These are phyloP conservation scores for Histomonas meleagridis DNA, from an alignment of 208 protist species.

Conservation along the genomic window DNA sequence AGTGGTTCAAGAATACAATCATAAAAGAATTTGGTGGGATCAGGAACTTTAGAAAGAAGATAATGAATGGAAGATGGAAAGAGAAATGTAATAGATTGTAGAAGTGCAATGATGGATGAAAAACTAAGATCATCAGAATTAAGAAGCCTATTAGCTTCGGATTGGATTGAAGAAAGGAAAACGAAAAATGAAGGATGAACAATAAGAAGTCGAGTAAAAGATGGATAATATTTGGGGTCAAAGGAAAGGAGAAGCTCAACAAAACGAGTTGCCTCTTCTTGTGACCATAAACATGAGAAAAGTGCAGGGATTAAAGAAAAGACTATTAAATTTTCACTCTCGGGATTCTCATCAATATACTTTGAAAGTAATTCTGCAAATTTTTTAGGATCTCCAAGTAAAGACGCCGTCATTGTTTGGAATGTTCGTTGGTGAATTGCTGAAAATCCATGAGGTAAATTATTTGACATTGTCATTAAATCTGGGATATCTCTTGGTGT, in stretches of 20 bases:
- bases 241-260: not conserved
- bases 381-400: not conserved
- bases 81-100: not conserved
- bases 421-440: not conserved
- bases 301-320: constrained; percentile 1
- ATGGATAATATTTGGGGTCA: not conserved
- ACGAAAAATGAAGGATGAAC: constrained; percentile 26
- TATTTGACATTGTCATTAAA: not conserved
- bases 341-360: not conserved
- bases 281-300: not conserved
- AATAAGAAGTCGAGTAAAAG: not conserved
- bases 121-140: not conserved
- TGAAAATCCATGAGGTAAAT: not conserved
- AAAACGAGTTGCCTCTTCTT: not conserved
- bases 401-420: not conserved
- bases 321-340: not conserved
- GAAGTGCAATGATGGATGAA: not conserved
- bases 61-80: not conserved
- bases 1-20: not conserved
- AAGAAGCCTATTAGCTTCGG: not conserved
- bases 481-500: not conserved
- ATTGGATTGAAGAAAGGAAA: not conserved
- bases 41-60: not conserved
- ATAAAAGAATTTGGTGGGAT: not conserved
- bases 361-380: not conserved